Percentiles rank a stretch among this genome's conserved stretches.
phyloP scores from a whole-genome alignment of 345 rosid genomes.

The Citrus sp. region DNA sequence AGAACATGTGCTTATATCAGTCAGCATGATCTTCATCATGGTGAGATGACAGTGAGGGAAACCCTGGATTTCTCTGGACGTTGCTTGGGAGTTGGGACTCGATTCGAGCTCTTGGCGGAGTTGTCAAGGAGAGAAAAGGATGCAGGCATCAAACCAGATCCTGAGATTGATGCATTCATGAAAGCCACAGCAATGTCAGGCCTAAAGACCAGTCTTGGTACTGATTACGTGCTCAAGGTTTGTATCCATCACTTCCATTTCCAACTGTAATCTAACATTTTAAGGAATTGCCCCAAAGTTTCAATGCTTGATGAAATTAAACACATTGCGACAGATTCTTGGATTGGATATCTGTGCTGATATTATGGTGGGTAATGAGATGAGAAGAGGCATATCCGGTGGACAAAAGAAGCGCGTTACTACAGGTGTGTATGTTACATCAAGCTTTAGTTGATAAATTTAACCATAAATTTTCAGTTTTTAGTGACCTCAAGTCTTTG shows the following conservation, averaged over 20 bases:
- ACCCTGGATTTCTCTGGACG: conserved; percentile 56
- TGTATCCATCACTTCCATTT: conserved; percentile 24
- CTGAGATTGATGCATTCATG: conserved; percentile 66
- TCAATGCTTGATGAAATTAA: background rate
- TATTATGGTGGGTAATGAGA: conserved; percentile 56
- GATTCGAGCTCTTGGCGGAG: conserved; percentile 44
- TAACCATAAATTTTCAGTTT: background rate
- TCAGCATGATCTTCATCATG: conserved; percentile 61
- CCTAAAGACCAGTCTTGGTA: conserved; percentile 38
- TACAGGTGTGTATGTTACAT: conserved; percentile 32
- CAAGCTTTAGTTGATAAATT: background rate
- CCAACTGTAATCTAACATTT: background rate
- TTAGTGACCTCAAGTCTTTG: background rate
- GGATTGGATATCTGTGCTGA: conserved; percentile 59
- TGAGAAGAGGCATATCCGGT: conserved; percentile 66
- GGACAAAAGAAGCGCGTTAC: conserved; percentile 65
- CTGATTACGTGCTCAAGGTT: conserved; percentile 64
- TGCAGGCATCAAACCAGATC: conserved; percentile 52
- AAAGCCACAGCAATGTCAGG: conserved; percentile 53
- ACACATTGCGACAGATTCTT: conserved; percentile 32
- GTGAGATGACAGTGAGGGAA: conserved; percentile 67
- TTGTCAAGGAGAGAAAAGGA: conserved; percentile 46
- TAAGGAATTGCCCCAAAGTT: background rate
- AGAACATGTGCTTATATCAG: conserved; percentile 59
- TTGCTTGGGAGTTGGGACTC: conserved; percentile 52